Conservation (phyloP, 75 land plant species). For the Sequoiadendron giganteum region DNA sequence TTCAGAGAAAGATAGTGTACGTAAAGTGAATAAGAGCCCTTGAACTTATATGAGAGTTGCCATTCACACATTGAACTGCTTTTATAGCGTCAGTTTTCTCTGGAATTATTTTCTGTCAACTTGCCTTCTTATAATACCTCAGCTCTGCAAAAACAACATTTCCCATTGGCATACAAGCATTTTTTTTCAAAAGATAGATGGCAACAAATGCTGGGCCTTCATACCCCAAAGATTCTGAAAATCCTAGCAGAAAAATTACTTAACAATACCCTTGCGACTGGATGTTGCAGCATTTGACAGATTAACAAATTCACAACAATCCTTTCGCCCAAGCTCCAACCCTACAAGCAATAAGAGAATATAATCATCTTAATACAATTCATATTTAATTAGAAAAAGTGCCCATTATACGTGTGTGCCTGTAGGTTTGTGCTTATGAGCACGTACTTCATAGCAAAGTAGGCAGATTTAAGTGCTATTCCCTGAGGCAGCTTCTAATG, state of each 20-base stretch:
- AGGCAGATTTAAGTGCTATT: neutral
- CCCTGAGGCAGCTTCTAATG: slow-evolving; percentile 42
- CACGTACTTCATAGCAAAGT: neutral
- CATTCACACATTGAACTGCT: neutral
- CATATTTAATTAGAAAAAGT: neutral
- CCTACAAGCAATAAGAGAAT: neutral
- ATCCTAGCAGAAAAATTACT: neutral
- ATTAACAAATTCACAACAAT: neutral
- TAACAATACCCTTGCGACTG: neutral
- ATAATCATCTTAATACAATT: neutral
- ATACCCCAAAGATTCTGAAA: neutral
- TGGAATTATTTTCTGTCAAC: neutral
- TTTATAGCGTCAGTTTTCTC: neutral
- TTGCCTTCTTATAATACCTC: neutral
- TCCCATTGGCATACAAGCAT: neutral
- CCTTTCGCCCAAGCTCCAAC: neutral
- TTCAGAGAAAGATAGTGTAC: neutral
- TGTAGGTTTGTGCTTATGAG: neutral
- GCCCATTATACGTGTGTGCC: neutral
- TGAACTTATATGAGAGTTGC: neutral
- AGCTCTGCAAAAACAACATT: neutral
- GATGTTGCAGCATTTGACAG: neutral
- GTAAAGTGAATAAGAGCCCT: neutral
- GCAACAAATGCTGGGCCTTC: neutral
- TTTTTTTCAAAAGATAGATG: neutral